A percentile compares a stretch with the other conserved stretches of the same genome.
Evolutionary conservation across 176 grass and related monocot species (phyloP).

Genomic region (Metroxylon sagu): DNA sequence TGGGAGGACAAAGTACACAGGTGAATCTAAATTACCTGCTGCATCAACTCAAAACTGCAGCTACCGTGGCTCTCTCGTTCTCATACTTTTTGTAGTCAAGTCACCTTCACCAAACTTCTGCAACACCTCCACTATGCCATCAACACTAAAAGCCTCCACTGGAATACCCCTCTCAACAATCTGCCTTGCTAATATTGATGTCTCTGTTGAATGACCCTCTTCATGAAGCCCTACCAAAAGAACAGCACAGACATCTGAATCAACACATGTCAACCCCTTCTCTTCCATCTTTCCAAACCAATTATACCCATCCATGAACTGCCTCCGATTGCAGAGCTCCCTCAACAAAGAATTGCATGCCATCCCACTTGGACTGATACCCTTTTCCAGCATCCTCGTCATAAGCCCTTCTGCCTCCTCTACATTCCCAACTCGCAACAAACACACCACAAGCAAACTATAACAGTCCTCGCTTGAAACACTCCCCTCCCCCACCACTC

Average conservation of each 20-base stretch:
- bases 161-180: slow-evolving; percentile 29
- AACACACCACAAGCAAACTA: slow-evolving; percentile 53
- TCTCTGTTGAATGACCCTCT: slow-evolving; percentile 36
- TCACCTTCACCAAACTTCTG: slow-evolving; percentile 38
- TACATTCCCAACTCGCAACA: slow-evolving; percentile 28
- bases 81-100: slow-evolving; percentile 28
- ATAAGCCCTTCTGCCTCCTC: slow-evolving; percentile 42
- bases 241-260: slow-evolving; percentile 43
- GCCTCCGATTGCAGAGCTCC: slow-evolving; percentile 34
- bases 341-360: slow-evolving; percentile 46
- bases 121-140: slow-evolving; percentile 40
- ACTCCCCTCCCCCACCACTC: slow-evolving; percentile 27
- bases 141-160: slow-evolving; percentile 34
- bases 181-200: slow-evolving; percentile 29
- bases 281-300: slow-evolving; percentile 39
- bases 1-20: no score
- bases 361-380: slow-evolving; percentile 29
- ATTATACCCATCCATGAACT: slow-evolving; percentile 41
- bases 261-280: slow-evolving; percentile 35
- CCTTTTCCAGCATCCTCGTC: slow-evolving; percentile 52
- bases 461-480: slow-evolving; percentile 43
- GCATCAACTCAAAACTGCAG: no score
- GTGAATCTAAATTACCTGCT: no score
- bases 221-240: slow-evolving; percentile 43
- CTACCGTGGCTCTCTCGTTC: not conserved